Evolutionary conservation across 2,329 filamentous ascomycete genomes (phyloP).

Genomic region (Alternaria dauci): DNA sequence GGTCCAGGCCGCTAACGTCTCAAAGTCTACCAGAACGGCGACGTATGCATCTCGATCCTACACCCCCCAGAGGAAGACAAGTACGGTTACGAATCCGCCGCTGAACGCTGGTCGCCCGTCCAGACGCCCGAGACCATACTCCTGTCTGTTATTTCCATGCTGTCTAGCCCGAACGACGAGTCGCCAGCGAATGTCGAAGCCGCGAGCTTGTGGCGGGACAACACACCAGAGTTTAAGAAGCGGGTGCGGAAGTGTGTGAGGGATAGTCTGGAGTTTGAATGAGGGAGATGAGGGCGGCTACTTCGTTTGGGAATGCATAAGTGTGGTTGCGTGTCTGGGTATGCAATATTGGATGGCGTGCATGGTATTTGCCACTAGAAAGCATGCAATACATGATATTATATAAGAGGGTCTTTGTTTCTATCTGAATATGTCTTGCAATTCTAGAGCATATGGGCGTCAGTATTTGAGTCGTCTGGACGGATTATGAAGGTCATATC

Average conservation of each 20-base stretch:
- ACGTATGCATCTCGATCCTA: slow-evolving; percentile 98
- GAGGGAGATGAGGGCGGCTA: neutral
- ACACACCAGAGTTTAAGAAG: slow-evolving; percentile 82
- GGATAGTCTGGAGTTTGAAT: slow-evolving; percentile 52
- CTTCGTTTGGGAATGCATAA: slow-evolving; percentile 14
- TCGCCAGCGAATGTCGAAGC: slow-evolving; percentile 96
- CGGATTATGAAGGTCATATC: too few relatives aligned
- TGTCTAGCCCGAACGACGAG: slow-evolving; percentile 96
- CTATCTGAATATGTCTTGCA: too few relatives aligned
- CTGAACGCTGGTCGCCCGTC: slow-evolving; percentile 94
- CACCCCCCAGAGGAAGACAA: slow-evolving; percentile 96
- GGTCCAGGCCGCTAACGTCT: slow-evolving; percentile 1
- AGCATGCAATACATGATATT: neutral
- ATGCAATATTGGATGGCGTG: slow-evolving; percentile 7
- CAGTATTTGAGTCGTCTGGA: too few relatives aligned
- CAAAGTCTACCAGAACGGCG: slow-evolving; percentile 85
- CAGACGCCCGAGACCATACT: slow-evolving; percentile 98
- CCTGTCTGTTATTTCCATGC: slow-evolving; percentile 97
- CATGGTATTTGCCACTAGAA: neutral
- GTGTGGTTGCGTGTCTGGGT: slow-evolving; percentile 7
- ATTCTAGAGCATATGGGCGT: too few relatives aligned
- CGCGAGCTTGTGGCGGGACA: slow-evolving; percentile 93
- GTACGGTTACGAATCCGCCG: slow-evolving; percentile 96
- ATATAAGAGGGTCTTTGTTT: neutral
- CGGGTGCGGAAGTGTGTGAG: slow-evolving; percentile 85